Evolutionary conservation across 1,139 yeast species (phyloP).

Genomic region (Suhomyces maxii): DNA sequence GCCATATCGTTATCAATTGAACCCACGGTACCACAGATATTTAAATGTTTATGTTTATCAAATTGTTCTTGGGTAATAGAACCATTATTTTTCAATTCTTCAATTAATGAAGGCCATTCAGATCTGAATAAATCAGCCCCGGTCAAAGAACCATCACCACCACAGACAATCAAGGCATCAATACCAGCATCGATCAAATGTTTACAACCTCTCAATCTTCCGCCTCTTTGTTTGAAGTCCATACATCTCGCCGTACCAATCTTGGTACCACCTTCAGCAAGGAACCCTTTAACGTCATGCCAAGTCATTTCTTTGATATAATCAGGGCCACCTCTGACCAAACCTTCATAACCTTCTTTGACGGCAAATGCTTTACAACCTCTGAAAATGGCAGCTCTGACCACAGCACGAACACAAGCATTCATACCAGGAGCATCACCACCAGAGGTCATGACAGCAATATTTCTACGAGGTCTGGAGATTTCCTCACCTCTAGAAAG

Average conservation of each 20-base stretch:
- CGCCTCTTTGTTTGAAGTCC: constrained; percentile 80
- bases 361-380: constrained; percentile 96
- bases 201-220: constrained; percentile 79
- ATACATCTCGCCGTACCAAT: constrained; percentile 95
- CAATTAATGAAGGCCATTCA: constrained; percentile 88
- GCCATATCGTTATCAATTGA: constrained; percentile 98
- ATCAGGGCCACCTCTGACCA: constrained; percentile 75
- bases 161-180: constrained; percentile 95
- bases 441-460: constrained; percentile 97
- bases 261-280: constrained; percentile 89
- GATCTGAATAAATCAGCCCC: constrained; percentile 93
- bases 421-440: constrained; percentile 99
- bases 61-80: constrained; percentile 58
- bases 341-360: constrained; percentile 93
- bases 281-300: constrained; percentile 93
- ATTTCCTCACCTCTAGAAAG: constrained; percentile 14
- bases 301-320: constrained; percentile 77
- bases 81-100: constrained; percentile 60
- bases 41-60: constrained; percentile 65
- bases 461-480: constrained; percentile 40
- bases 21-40: constrained; percentile 94
- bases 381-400: constrained; percentile 80
- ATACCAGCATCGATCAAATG: constrained; percentile 86
- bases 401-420: constrained; percentile 91
- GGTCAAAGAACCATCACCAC: constrained; percentile 97